phyloP scores from a whole-genome alignment of 768 basidiomycete species.

The Kwoniella sp. region DNA sequence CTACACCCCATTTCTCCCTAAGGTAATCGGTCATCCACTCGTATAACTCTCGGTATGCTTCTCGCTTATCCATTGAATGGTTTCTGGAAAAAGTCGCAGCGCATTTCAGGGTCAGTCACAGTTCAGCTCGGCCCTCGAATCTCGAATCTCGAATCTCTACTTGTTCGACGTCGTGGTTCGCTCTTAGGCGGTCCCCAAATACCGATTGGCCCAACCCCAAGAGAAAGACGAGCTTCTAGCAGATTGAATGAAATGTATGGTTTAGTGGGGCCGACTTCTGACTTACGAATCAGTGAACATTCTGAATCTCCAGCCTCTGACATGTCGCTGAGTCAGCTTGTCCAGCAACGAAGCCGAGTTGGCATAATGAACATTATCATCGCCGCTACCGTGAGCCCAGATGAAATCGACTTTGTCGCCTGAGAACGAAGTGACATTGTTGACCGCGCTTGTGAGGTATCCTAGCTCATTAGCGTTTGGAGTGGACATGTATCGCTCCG shows the following conservation, averaged over 20 bases:
- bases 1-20: slow-evolving; percentile 81
- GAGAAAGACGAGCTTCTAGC: no score
- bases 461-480: slow-evolving; percentile 77
- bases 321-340: slow-evolving; percentile 77
- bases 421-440: slow-evolving; percentile 82
- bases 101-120: not conserved
- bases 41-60: slow-evolving; percentile 80
- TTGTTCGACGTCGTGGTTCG: no score
- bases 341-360: slow-evolving; percentile 90
- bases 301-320: slow-evolving; percentile 75
- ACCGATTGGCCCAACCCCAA: no score
- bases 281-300: slow-evolving; percentile 95
- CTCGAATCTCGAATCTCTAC: no score
- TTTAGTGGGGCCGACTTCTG: no score
- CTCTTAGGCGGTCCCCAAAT: no score
- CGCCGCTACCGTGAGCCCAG: slow-evolving; percentile 88
- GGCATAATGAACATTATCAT: slow-evolving; percentile 92
- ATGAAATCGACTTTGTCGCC: slow-evolving; percentile 68
- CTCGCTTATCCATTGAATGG: slow-evolving; percentile 72
- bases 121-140: slow-evolving; percentile 65
- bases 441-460: slow-evolving; percentile 86
- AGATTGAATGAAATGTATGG: no score
- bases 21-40: slow-evolving; percentile 84
- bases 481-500: slow-evolving; percentile 93
- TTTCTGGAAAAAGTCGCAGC: slow-evolving; percentile 62